phyloP scores from a whole-genome alignment of 2,329 filamentous ascomycete species.

The Pezicula radicicola region DNA sequence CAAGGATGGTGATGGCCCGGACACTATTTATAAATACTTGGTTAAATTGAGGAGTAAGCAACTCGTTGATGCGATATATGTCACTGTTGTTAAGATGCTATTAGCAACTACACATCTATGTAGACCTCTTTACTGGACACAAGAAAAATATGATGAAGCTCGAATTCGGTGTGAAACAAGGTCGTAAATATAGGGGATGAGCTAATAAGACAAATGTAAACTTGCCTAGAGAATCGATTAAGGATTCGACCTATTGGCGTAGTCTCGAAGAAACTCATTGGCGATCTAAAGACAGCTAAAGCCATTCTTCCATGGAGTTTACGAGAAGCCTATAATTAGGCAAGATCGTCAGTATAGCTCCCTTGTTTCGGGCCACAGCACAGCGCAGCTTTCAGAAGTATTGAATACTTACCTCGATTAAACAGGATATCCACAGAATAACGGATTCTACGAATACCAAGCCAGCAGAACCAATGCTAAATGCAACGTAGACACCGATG shows the following conservation, averaged over 20 bases:
- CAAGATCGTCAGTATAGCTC: no score
- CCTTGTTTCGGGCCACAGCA: no score
- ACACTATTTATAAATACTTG: slow-evolving; percentile 66
- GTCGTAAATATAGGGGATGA: no score
- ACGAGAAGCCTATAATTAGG: slow-evolving; percentile 66
- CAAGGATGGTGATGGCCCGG: slow-evolving; percentile 77
- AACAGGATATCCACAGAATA: slow-evolving; percentile 99
- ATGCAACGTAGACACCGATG: slow-evolving; percentile 91
- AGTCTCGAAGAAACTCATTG: slow-evolving; percentile 98
- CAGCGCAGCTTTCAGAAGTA: no score
- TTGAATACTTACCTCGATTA: slow-evolving; percentile 73
- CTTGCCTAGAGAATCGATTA: slow-evolving; percentile 89
- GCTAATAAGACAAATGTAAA: no score
- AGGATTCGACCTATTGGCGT: slow-evolving; percentile 95
- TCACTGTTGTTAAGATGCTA: no score
- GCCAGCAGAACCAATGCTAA: slow-evolving; percentile 81
- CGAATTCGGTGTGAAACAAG: no score
- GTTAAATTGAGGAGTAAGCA: no score
- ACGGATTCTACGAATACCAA: slow-evolving; percentile 89
- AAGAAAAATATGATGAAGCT: no score
- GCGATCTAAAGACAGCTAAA: slow-evolving; percentile 92
- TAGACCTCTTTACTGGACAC: no score
- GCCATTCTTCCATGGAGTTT: slow-evolving; percentile 98
- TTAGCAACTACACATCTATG: no score
- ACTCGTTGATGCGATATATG: slow-evolving; percentile 43